Conservation (phyloP, 352 stramenopile species). For the Phytophthora sp. region DNA sequence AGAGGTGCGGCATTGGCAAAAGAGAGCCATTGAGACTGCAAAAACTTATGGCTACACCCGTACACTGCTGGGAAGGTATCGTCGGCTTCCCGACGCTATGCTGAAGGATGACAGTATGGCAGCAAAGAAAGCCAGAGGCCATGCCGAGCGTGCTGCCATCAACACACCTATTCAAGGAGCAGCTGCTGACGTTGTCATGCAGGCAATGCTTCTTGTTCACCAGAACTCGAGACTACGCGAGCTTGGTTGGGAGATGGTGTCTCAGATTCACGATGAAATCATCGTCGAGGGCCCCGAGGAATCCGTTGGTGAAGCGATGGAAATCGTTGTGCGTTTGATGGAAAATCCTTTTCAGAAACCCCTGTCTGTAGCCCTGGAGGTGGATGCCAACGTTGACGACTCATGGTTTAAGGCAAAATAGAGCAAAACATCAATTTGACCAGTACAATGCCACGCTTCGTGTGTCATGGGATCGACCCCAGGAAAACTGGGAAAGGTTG, state of each 20-base stretch:
- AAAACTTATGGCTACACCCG: slow-evolving; percentile 87
- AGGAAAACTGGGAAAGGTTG: neutral
- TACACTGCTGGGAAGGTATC: slow-evolving; percentile 98
- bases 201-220: slow-evolving; percentile 99
- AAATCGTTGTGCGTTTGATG: slow-evolving; percentile 94
- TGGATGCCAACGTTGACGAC: slow-evolving; percentile 95
- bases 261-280: slow-evolving; percentile 99
- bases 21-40: slow-evolving; percentile 92
- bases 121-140: slow-evolving; percentile 75
- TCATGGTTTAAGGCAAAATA: slow-evolving; percentile 99
- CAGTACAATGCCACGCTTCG: neutral
- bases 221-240: slow-evolving; percentile 90
- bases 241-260: slow-evolving; percentile 98
- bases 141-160: slow-evolving; percentile 96
- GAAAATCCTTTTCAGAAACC: slow-evolving; percentile 96
- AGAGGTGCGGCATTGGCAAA: slow-evolving; percentile 94
- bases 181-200: slow-evolving; percentile 99
- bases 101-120: slow-evolving; percentile 59
- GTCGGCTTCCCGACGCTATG: slow-evolving; percentile 95
- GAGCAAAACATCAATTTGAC: slow-evolving; percentile 3
- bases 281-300: slow-evolving; percentile 99
- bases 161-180: slow-evolving; percentile 99
- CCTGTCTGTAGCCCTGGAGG: slow-evolving; percentile 89
- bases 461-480: neutral
- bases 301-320: slow-evolving; percentile 91